A percentile compares a stretch with the other conserved stretches of the same genome.
These are phyloP conservation scores for Cryptosporidium meleagridis DNA, from an alignment of 169 alveolate species.

Conservation along the genomic window DNA sequence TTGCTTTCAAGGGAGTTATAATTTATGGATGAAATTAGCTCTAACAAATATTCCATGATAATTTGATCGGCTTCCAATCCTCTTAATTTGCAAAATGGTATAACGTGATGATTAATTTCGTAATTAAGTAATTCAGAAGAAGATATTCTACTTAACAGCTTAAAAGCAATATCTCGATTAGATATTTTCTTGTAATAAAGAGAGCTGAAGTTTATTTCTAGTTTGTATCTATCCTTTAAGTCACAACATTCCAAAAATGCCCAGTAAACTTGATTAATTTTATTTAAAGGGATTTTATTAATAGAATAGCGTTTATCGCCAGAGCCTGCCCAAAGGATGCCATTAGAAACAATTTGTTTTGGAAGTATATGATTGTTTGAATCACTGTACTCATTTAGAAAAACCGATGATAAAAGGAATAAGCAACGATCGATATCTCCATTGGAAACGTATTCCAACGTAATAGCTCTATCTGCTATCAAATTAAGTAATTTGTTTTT, in stretches of 20 bases:
- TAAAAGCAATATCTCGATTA: constrained; percentile 24
- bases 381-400: constrained; percentile 12
- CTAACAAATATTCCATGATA: constrained; percentile 27
- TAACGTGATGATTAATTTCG: constrained; percentile 49
- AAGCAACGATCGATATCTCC: constrained; percentile 56
- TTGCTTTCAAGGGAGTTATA: not conserved
- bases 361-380: constrained; percentile 14
- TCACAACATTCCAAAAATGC: constrained; percentile 60
- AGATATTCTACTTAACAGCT: constrained; percentile 21
- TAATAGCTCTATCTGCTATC: constrained; percentile 61
- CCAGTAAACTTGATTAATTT: constrained; percentile 34
- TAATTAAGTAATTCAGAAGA: constrained; percentile 26
- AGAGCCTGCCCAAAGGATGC: constrained; percentile 73
- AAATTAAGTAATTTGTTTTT: constrained; percentile 39
- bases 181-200: constrained; percentile 25
- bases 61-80: constrained; percentile 48
- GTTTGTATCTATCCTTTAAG: constrained; percentile 27
- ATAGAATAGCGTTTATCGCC: constrained; percentile 51
- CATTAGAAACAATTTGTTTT: constrained; percentile 65
- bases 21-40: constrained; percentile 21
- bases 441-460: constrained; percentile 43
- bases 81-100: constrained; percentile 57
- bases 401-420: constrained; percentile 36
- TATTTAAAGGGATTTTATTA: not conserved
- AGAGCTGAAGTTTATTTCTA: constrained; percentile 17